A percentile compares a stretch with the other conserved stretches of the same genome.
phyloP scores from a whole-genome alignment of 2,329 filamentous ascomycete genomes.

The Epichloe brachyelytri region DNA sequence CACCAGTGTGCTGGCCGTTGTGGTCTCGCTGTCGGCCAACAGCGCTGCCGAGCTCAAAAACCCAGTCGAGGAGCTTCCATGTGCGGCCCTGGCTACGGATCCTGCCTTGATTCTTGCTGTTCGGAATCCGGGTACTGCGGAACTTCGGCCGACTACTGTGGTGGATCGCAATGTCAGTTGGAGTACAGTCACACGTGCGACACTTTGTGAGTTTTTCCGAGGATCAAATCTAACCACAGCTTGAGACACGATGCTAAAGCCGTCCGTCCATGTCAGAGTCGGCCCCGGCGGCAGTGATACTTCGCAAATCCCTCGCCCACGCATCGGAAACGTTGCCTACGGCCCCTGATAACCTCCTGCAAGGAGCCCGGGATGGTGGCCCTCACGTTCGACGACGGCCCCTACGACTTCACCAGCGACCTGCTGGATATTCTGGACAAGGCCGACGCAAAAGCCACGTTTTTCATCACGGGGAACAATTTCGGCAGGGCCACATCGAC shows the following conservation, averaged over 20 bases:
- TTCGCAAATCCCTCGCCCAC: constrained; percentile 17
- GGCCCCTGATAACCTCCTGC: constrained; percentile 22
- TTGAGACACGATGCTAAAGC: too few relatives aligned
- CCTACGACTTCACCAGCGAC: constrained; percentile 26
- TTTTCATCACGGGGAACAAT: constrained; percentile 31
- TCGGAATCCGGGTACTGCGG: constrained; percentile 26
- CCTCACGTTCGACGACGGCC: constrained; percentile 35
- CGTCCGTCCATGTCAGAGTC: too few relatives aligned
- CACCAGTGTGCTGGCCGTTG: not conserved
- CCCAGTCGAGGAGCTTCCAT: not conserved
- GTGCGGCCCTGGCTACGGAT: constrained; percentile 24
- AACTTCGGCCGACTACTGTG: constrained; percentile 20
- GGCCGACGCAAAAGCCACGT: constrained; percentile 23
- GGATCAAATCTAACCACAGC: too few relatives aligned
- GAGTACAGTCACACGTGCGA: constrained; percentile 28
- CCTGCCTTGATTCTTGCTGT: constrained; percentile 23
- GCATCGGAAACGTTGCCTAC: constrained; percentile 23
- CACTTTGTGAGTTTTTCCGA: constrained; percentile 23
- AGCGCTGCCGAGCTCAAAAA: not conserved
- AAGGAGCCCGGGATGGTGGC: constrained; percentile 24
- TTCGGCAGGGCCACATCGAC: constrained; percentile 29
- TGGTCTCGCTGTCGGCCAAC: not conserved
- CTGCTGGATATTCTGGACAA: constrained; percentile 26
- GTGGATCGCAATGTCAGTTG: constrained; percentile 25
- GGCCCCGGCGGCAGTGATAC: constrained; percentile 19